phyloP scores from a whole-genome alignment of 2,329 filamentous ascomycete species.

The Canariomyces notabilis region DNA sequence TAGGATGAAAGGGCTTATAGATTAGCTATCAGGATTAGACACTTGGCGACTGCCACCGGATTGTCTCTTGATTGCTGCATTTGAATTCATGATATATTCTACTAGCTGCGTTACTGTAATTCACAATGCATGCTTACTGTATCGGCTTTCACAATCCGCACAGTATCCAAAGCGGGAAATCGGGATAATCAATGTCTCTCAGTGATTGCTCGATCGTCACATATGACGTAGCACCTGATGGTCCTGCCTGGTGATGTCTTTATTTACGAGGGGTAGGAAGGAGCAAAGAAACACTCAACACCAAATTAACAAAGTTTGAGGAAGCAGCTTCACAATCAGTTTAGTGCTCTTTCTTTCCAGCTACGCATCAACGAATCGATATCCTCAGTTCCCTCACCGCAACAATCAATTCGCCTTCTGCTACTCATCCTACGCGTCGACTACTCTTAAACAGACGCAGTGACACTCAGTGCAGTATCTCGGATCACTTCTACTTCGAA shows the following conservation, averaged over 20 bases:
- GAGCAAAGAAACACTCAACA: not conserved
- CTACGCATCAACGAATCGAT: not conserved
- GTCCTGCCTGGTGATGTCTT: not conserved
- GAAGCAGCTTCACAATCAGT: constrained; percentile 10
- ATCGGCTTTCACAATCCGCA: too few species aligned
- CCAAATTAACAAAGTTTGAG: too few species aligned
- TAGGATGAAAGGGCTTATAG: too few species aligned
- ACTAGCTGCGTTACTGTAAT: too few species aligned
- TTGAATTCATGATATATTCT: too few species aligned
- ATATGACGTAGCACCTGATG: constrained; percentile 20
- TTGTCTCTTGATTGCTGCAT: too few species aligned
- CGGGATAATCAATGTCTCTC: too few species aligned
- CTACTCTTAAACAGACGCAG: not conserved
- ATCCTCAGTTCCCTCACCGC: not conserved
- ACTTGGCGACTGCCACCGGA: too few species aligned
- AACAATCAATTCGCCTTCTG: not conserved
- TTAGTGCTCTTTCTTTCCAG: constrained; percentile 1
- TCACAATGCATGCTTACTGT: too few species aligned
- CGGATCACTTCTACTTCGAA: constrained; percentile 6
- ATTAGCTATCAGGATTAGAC: too few species aligned
- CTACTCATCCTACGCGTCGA: too few species aligned
- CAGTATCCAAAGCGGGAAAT: not conserved
- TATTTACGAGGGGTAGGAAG: constrained; percentile 10
- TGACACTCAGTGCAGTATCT: constrained; percentile 12
- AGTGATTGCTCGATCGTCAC: constrained; percentile 18